Evolutionary conservation across 352 stramenopile genomes (phyloP).

Genomic region (Pythium dissotocum): DNA sequence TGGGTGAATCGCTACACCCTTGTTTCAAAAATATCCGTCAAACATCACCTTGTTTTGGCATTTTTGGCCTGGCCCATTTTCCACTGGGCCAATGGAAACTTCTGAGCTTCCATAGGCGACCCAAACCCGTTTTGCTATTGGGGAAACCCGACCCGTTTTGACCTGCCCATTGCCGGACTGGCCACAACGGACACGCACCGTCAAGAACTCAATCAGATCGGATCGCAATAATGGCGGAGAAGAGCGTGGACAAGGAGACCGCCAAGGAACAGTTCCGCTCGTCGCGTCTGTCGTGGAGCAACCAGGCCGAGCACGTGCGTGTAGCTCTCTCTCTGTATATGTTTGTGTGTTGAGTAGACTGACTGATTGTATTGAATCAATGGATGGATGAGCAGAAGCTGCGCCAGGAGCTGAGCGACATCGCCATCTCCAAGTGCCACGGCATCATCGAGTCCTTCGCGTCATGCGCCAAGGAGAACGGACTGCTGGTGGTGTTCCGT

Average conservation of each 20-base stretch:
- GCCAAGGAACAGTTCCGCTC: conserved; percentile 72
- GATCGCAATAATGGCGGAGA: conserved; percentile 28
- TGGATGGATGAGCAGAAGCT: conserved; percentile 54
- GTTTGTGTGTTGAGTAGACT: neutral
- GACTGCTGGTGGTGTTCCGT: conserved; percentile 70
- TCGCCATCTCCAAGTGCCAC: conserved; percentile 78
- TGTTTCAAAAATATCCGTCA: neutral
- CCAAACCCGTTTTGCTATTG: neutral
- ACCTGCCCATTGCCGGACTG: neutral
- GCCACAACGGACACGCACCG: conserved; percentile 17
- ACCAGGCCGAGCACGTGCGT: conserved; percentile 77
- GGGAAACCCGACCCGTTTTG: conserved; percentile 2
- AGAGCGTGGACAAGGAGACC: conserved; percentile 69
- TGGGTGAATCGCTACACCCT: neutral
- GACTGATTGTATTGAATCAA: neutral
- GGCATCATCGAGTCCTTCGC: conserved; percentile 58
- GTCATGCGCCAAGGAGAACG: conserved; percentile 63
- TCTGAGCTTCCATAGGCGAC: too few relatives aligned
- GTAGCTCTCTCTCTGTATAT: neutral
- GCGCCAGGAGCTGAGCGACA: conserved; percentile 80
- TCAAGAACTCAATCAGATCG: conserved; percentile 8
- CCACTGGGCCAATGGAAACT: too few relatives aligned
- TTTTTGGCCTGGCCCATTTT: neutral
- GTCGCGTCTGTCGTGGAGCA: conserved; percentile 81
- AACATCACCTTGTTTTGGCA: conserved; percentile 19